phyloP scores from a whole-genome alignment of 768 basidiomycete genomes.

The Calvatia gigantea region DNA sequence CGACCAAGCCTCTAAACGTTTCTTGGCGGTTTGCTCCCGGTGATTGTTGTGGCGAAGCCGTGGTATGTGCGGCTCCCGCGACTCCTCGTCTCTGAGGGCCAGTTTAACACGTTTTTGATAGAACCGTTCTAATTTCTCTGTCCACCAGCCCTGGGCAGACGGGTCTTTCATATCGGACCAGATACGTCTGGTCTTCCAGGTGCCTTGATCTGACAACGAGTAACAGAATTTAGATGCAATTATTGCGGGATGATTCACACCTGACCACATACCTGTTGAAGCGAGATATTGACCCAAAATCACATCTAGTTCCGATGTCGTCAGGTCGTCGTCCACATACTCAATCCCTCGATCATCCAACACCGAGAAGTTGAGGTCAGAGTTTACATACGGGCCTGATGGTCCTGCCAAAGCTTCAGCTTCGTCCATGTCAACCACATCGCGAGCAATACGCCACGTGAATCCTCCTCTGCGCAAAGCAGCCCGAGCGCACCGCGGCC shows the following conservation, averaged over 20 bases:
- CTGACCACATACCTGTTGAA: background rate
- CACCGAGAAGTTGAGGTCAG: background rate
- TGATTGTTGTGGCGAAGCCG: too few species aligned
- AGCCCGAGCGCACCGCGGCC: background rate
- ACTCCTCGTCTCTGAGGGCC: background rate
- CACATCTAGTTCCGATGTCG: background rate
- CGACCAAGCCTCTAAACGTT: too few species aligned
- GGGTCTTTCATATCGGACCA: background rate
- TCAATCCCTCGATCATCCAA: background rate
- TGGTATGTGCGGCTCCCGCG: too few species aligned
- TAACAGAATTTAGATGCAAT: background rate
- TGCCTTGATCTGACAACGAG: background rate
- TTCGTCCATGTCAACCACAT: background rate
- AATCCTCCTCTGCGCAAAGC: background rate
- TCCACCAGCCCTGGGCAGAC: background rate
- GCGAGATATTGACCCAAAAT: background rate
- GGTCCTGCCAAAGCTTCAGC: background rate
- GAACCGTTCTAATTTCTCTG: background rate
- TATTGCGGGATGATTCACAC: background rate
- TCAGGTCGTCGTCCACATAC: background rate
- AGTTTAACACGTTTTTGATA: background rate
- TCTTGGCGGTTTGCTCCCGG: too few species aligned
- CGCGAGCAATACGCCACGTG: background rate
- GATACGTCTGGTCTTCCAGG: background rate
- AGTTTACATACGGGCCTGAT: background rate